Conservation (phyloP, 192 early-diverging fungal species). For the Cladochytrium replicatum region DNA sequence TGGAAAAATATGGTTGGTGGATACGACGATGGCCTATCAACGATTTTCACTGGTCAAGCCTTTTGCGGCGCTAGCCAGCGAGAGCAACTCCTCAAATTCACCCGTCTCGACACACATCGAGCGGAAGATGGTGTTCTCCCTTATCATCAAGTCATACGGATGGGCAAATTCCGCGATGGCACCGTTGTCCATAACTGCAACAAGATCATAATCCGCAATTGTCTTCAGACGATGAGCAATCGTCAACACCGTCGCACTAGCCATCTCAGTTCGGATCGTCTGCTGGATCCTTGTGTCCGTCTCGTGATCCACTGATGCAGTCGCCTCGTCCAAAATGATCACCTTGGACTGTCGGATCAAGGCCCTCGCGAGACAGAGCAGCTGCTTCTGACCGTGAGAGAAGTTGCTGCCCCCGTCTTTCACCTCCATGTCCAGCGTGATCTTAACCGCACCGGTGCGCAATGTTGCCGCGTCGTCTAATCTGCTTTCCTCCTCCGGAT, state of each 20-base stretch:
- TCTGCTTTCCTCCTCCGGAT: slow-evolving; percentile 31
- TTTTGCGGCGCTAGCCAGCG: no score
- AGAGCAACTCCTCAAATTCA: slow-evolving; percentile 57
- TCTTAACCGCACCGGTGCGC: not conserved
- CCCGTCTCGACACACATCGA: slow-evolving; percentile 69
- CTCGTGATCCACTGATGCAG: slow-evolving; percentile 45
- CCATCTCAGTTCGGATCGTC: slow-evolving; percentile 65
- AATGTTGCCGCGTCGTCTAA: slow-evolving; percentile 62
- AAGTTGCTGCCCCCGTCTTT: slow-evolving; percentile 64
- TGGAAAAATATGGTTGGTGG: no score
- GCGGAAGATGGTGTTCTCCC: slow-evolving; percentile 43
- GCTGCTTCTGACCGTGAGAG: slow-evolving; percentile 73
- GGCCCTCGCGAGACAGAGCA: slow-evolving; percentile 74
- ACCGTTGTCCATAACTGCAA: slow-evolving; percentile 66
- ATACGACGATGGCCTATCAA: no score
- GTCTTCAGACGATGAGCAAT: slow-evolving; percentile 79
- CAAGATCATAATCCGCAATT: slow-evolving; percentile 52
- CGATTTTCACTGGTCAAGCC: no score
- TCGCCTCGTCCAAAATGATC: slow-evolving; percentile 67
- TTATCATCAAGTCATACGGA: slow-evolving; percentile 47
- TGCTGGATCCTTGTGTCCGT: slow-evolving; percentile 58
- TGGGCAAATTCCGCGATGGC: slow-evolving; percentile 55
- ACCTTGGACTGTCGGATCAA: slow-evolving; percentile 60
- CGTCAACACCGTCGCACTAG: slow-evolving; percentile 58
- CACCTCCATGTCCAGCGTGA: slow-evolving; percentile 21